Percentiles rank a stretch among this genome's conserved stretches.
Evolutionary conservation across 2,329 filamentous ascomycete species (phyloP).

Genomic region (Trichoderma lentiforme): DNA sequence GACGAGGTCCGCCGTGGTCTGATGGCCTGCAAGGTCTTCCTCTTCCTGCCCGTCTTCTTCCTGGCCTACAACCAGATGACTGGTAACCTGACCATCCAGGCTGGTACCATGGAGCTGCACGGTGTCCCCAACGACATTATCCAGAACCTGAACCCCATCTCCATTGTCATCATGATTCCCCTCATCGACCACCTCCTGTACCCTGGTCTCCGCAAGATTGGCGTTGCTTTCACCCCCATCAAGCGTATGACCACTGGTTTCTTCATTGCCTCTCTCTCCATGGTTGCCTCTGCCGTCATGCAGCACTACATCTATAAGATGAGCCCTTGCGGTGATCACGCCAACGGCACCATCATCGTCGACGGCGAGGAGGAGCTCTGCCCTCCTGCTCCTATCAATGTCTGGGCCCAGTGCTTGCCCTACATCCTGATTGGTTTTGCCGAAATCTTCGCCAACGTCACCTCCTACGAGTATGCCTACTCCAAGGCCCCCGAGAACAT

Average conservation of each 20-base stretch:
- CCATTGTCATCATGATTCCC: slow-evolving; percentile 72
- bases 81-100: slow-evolving; percentile 61
- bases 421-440: slow-evolving; percentile 51
- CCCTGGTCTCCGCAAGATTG: slow-evolving; percentile 60
- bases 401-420: slow-evolving; percentile 55
- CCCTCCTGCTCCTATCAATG: slow-evolving; percentile 59
- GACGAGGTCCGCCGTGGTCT: slow-evolving; percentile 72
- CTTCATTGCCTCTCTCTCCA: slow-evolving; percentile 59
- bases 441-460: slow-evolving; percentile 54
- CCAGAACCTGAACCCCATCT: slow-evolving; percentile 71
- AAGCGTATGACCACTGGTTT: slow-evolving; percentile 73
- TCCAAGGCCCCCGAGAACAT: slow-evolving; percentile 77
- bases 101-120: slow-evolving; percentile 61
- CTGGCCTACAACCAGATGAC: slow-evolving; percentile 59
- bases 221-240: slow-evolving; percentile 69
- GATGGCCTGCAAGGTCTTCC: slow-evolving; percentile 66
- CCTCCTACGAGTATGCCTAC: slow-evolving; percentile 71
- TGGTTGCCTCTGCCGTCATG: slow-evolving; percentile 55
- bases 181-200: slow-evolving; percentile 68
- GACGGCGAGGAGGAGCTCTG: slow-evolving; percentile 41
- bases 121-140: slow-evolving; percentile 76
- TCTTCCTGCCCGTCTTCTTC: slow-evolving; percentile 65
- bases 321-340: slow-evolving; percentile 57
- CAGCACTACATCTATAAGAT: slow-evolving; percentile 62
- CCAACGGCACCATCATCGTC: slow-evolving; percentile 33